Conservation (phyloP, 73 alveolate species). For the Paramecium tetraurelia region DNA sequence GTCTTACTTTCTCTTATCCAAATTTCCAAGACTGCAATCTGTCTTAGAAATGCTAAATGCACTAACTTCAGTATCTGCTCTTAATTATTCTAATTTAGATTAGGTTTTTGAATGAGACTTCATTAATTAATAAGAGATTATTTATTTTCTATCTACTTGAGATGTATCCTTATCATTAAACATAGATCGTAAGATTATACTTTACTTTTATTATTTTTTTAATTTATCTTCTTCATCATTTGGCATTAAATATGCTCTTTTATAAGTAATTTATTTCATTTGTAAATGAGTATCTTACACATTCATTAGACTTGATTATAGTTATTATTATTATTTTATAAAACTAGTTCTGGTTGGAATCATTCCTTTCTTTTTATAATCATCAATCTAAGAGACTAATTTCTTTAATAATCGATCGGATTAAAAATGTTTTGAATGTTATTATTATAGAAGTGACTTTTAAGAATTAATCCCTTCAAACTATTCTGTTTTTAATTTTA, state of each 20-base stretch:
- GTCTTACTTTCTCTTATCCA: not conserved
- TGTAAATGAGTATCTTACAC: not conserved
- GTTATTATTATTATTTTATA: not conserved
- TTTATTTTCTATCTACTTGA: not conserved
- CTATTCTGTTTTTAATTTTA: not conserved
- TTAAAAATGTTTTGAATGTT: not conserved
- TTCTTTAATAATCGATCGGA: not conserved
- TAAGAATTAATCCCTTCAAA: not conserved
- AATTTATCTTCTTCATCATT: not conserved
- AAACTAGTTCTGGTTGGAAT: not conserved
- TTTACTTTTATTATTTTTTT: not conserved
- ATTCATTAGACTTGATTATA: not conserved
- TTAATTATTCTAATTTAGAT: not conserved
- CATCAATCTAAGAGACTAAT: not conserved
- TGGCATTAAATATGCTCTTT: slow-evolving; percentile 21
- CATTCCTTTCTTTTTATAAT: slow-evolving; percentile 11
- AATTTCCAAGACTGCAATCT: not conserved
- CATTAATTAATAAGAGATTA: not conserved
- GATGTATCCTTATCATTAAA: slow-evolving; percentile 6
- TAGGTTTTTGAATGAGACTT: not conserved
- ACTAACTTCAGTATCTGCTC: not conserved
- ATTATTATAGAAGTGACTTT: not conserved
- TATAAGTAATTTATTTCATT: not conserved
- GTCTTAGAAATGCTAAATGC: not conserved
- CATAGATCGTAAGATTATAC: not conserved